Evolutionary conservation across 768 basidiomycete species (phyloP), one percentile per base, ranked within the genome.

Genomic region (Royoungia palumana): DNA sequence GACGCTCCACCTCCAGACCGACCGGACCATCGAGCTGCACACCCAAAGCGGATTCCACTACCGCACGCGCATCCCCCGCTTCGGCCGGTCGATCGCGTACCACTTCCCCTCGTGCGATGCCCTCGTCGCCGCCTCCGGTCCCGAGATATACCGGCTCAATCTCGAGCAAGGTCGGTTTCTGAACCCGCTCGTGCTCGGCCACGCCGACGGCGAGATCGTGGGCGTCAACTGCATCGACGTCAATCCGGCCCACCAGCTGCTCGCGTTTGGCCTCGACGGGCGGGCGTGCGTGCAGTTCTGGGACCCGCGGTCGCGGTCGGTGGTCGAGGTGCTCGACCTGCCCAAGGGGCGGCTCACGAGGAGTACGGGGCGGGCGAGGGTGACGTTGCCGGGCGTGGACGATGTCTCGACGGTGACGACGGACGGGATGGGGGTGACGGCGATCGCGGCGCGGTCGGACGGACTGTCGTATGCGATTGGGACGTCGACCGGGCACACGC

Each of bases 101-200:
- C 93, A 98, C 65, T 90, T 87, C 54, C 88, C 93, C 4, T 90
- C 91, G 8, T 97, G 94, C 68, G 94, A 97, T 57, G 85, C 90
- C 5, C 80, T 94, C 59, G 66, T 97, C 41, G 81, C 85, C 16
- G 92, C 87, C 6, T 82, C 91, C 0, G 94, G 94, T 14, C 79
- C 79, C 45, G 93, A 97, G 57, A 77, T 98, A 32, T 98, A 87
- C 65, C 85, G 96, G 1, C 82, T 98, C 50, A 98, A 97, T 65
- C 83, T 99, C 56, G 93, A 94, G 57, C 89, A 95, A 70, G 96
- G 96, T 2, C 81, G 92, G 12, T 98, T 93, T 67, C 79, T 99
- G 75, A 88, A 70, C 36, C 89, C 96, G 0, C 75, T 94, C 21
- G 72, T 75, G 9, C 75, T 93, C 32, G 69, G 77, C 49, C 73